phyloP scores from a whole-genome alignment of 1,284 basidiomycete species.

The Sporisorium sorghi region DNA sequence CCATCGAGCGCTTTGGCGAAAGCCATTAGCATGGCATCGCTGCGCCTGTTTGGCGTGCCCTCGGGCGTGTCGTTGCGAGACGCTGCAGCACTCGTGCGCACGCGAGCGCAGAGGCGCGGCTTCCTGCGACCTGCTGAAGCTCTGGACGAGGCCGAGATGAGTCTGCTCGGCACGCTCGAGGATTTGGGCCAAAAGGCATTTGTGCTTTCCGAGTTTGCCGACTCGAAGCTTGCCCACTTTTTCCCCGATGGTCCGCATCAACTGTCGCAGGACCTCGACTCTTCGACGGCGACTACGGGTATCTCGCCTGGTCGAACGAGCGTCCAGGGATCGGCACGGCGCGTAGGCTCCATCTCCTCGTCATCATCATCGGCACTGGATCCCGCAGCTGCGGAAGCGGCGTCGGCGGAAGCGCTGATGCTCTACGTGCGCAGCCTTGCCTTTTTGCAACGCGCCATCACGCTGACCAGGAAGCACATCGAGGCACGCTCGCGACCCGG shows the following conservation, averaged over 20 bases:
- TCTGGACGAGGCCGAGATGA: constrained; percentile 74
- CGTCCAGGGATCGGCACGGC: constrained; percentile 23
- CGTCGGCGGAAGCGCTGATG: constrained; percentile 80
- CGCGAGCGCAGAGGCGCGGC: constrained; percentile 61
- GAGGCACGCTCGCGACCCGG: constrained; percentile 58
- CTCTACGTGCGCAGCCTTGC: constrained; percentile 93
- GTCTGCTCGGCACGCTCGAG: constrained; percentile 80
- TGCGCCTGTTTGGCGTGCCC: constrained; percentile 83
- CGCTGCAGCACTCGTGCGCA: constrained; percentile 59
- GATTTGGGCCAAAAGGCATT: constrained; percentile 95
- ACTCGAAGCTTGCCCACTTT: constrained; percentile 83
- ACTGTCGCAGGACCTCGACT: constrained; percentile 35
- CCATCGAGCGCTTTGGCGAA: constrained; percentile 74
- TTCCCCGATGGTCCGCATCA: constrained; percentile 73
- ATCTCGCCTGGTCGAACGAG: constrained; percentile 33
- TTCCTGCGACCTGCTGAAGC: constrained; percentile 42
- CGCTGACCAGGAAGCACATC: constrained; percentile 70
- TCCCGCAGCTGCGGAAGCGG: constrained; percentile 61
- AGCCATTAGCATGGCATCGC: constrained; percentile 87
- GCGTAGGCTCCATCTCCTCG: constrained; percentile 39
- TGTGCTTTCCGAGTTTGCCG: constrained; percentile 90
- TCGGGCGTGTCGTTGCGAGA: constrained; percentile 67
- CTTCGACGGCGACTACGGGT: constrained; percentile 29
- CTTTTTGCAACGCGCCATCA: constrained; percentile 90
- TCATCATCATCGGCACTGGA: constrained; percentile 44